Evolutionary conservation across 345 rosid genomes (phyloP).

Genomic region (Clarkia xantiana): DNA sequence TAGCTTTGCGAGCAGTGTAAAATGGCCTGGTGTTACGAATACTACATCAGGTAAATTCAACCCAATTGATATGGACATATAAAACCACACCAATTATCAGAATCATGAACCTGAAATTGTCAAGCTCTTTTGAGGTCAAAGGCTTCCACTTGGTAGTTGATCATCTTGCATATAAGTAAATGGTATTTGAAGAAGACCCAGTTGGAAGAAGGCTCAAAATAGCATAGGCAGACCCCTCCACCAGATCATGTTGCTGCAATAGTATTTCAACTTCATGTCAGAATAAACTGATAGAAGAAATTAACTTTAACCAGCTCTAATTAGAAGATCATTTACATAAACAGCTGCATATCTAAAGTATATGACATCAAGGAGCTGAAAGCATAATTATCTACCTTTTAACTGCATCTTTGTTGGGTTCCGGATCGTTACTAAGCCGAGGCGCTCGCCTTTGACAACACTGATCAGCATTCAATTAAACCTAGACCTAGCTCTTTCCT

Average conservation of each 20-base stretch:
- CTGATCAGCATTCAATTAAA: too few species aligned
- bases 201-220: constrained; percentile 54
- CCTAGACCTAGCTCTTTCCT: too few species aligned
- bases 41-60: background rate
- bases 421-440: constrained; percentile 88
- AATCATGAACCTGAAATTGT: constrained; percentile 43
- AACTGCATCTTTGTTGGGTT: constrained; percentile 86
- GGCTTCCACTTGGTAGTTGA: constrained; percentile 48
- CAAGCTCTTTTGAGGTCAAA: constrained; percentile 33
- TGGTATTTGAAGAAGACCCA: constrained; percentile 41
- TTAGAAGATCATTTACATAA: background rate
- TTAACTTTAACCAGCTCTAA: too few species aligned
- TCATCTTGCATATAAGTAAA: constrained; percentile 78
- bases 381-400: constrained; percentile 5
- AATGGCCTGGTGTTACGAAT: constrained; percentile 41
- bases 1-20: constrained; percentile 62
- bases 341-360: background rate
- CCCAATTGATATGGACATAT: background rate
- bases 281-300: background rate
- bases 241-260: constrained; percentile 51
- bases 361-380: constrained; percentile 1
- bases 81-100: constrained; percentile 4
- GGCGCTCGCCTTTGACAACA: too few species aligned
- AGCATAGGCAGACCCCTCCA: constrained; percentile 71
- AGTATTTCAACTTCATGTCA: constrained; percentile 4